A percentile compares a stretch with the other conserved stretches of the same genome.
Conservation (phyloP, 208 protist species). For the Blastocrithidia nonstop region DNA sequence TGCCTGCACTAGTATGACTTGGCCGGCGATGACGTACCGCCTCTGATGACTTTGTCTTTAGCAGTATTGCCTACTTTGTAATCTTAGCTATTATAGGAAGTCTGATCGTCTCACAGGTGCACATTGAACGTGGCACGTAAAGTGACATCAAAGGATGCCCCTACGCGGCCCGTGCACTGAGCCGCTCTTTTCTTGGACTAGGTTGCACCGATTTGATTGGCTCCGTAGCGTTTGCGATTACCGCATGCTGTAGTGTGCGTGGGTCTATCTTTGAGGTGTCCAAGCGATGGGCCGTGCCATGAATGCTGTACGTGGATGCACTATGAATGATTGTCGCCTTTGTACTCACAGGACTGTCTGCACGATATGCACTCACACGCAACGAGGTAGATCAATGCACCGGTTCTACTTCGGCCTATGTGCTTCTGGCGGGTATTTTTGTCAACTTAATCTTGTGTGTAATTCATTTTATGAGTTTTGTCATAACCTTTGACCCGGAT, state of each 20-base stretch:
- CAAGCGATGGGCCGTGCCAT: slow-evolving; percentile 31
- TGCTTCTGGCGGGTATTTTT: slow-evolving; percentile 15
- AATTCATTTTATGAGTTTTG: slow-evolving; percentile 21
- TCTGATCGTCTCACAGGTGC: background rate
- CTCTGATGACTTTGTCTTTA: slow-evolving; percentile 64
- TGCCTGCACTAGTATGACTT: slow-evolving; percentile 65
- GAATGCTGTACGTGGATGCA: slow-evolving; percentile 35
- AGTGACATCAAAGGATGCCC: slow-evolving; percentile 10
- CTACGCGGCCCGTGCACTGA: slow-evolving; percentile 4
- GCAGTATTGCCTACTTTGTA: slow-evolving; percentile 11
- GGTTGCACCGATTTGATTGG: slow-evolving; percentile 15
- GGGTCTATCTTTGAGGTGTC: slow-evolving; percentile 54
- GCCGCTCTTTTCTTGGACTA: slow-evolving; percentile 12
- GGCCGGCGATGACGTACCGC: slow-evolving; percentile 53
- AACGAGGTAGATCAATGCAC: slow-evolving; percentile 10
- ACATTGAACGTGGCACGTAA: background rate
- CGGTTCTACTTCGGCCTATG: slow-evolving; percentile 4
- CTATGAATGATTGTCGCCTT: slow-evolving; percentile 9
- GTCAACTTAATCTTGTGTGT: slow-evolving; percentile 17
- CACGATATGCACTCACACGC: slow-evolving; percentile 24
- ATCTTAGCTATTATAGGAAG: too few relatives aligned
- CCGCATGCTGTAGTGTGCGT: slow-evolving; percentile 21
- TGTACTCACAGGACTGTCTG: slow-evolving; percentile 11
- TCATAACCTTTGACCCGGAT: slow-evolving; percentile 29
- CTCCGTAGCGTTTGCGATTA: slow-evolving; percentile 19